phyloP scores from a whole-genome alignment of 2,329 filamentous ascomycete genomes.

The Claviceps lovelessii region DNA sequence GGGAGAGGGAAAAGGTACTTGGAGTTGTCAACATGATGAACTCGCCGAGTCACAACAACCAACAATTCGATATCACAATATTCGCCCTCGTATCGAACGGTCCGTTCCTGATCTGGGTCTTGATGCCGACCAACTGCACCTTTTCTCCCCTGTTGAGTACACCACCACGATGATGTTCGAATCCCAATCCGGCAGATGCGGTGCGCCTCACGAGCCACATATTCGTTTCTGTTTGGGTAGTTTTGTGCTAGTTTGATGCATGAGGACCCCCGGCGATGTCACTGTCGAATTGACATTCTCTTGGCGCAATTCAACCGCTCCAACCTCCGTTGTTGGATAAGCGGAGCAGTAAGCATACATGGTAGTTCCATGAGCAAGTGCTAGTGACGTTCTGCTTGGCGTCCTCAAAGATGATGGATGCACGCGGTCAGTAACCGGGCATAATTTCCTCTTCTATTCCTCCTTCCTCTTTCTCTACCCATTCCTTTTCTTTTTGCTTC shows the following conservation, averaged over 20 bases:
- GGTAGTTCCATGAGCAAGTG: not conserved
- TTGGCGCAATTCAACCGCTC: not conserved
- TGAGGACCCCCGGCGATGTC: not conserved
- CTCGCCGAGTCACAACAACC: not conserved
- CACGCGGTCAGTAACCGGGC: not conserved
- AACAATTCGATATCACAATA: not conserved
- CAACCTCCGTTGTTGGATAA: not conserved
- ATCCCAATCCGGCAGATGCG: not conserved
- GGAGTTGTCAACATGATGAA: not conserved
- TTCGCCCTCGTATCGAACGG: slow-evolving; percentile 2
- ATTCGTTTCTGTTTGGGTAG: not conserved
- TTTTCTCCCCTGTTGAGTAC: not conserved
- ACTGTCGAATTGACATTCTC: not conserved
- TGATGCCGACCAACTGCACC: not conserved
- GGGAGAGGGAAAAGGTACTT: not conserved
- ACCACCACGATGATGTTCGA: not conserved
- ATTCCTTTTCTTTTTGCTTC: not conserved
- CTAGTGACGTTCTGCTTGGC: not conserved
- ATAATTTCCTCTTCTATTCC: not conserved
- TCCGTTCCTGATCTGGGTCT: slow-evolving; percentile 2
- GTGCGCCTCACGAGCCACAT: not conserved
- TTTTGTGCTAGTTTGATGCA: not conserved
- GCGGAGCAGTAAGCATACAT: not conserved
- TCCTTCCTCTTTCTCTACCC: not conserved
- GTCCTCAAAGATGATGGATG: not conserved